Conservation (phyloP, 2,329 filamentous ascomycete genomes). For the Aaosphaeria pasadenensis region DNA sequence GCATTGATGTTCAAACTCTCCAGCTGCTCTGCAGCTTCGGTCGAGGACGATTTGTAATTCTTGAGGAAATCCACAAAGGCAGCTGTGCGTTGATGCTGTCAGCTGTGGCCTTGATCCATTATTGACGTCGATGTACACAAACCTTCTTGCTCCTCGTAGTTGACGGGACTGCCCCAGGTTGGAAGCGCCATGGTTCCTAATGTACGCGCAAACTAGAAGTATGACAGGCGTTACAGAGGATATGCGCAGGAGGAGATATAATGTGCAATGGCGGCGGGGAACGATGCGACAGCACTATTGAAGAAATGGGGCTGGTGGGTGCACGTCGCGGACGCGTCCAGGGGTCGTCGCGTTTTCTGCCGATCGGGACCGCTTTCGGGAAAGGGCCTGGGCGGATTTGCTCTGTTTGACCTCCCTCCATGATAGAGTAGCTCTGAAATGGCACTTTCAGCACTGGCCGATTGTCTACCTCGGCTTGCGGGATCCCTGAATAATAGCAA, state of each 20-base stretch:
- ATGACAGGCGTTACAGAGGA: not conserved
- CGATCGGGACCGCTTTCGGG: no score
- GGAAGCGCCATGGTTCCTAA: constrained; percentile 73
- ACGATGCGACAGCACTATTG: not conserved
- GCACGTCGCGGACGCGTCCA: not conserved
- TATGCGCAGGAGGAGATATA: not conserved
- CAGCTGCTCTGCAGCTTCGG: constrained; percentile 74
- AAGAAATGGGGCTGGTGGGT: constrained; percentile 3
- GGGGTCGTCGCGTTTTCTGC: not conserved
- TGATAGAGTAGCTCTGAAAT: constrained; percentile 10
- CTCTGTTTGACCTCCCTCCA: no score
- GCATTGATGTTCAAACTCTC: constrained; percentile 83
- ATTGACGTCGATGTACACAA: constrained; percentile 34
- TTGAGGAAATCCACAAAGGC: constrained; percentile 85
- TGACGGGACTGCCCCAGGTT: constrained; percentile 72
- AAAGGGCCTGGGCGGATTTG: no score
- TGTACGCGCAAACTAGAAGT: not conserved
- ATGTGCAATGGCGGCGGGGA: not conserved
- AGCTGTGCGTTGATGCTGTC: constrained; percentile 48
- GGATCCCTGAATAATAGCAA: not conserved
- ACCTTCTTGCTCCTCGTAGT: constrained; percentile 87
- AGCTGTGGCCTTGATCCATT: constrained; percentile 17
- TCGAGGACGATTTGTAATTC: constrained; percentile 79
- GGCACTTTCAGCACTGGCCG: constrained; percentile 5
- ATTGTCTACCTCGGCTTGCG: constrained; percentile 28